Conservation (phyloP, 306 rosid species). For the Gillenia trifoliata region DNA sequence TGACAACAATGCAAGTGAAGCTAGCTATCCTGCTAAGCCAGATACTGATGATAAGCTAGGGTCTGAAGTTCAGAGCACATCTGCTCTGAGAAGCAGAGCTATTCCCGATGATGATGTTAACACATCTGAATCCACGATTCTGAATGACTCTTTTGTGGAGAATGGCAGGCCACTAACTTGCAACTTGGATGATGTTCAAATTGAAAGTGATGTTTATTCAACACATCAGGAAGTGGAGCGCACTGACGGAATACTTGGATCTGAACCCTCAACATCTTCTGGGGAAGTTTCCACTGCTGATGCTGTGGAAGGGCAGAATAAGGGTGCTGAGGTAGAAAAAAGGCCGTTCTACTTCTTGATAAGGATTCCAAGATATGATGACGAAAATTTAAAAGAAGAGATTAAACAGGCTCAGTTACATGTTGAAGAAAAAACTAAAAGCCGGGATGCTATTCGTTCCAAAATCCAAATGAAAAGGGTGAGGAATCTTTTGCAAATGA, state of each 20-base stretch:
- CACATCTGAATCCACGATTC: conserved; percentile 18
- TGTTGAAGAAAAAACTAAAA: conserved; percentile 59
- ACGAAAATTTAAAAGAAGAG: conserved; percentile 53
- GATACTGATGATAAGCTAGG: conserved; percentile 17
- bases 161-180: conserved; percentile 13
- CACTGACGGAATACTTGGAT: conserved; percentile 22
- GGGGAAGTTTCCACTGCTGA: conserved; percentile 33
- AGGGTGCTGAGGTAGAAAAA: conserved; percentile 48
- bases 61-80: conserved; percentile 22
- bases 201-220: conserved; percentile 11
- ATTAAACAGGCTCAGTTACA: conserved; percentile 39
- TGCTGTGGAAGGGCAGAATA: conserved; percentile 38
- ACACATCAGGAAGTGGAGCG: conserved; percentile 14
- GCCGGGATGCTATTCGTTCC: conserved; percentile 48
- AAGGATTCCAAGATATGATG: conserved; percentile 62
- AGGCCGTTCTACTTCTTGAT: conserved; percentile 61
- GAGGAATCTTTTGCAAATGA: conserved; percentile 9
- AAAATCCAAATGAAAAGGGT: conserved; percentile 56
- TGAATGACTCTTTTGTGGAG: neutral
- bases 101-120: conserved; percentile 10
- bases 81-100: conserved; percentile 20
- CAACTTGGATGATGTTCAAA: conserved; percentile 15
- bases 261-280: conserved; percentile 25
- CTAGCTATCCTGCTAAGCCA: neutral
- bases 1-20: neutral